Conservation (phyloP, 176 grass and related monocot species). For the Puccinellia tenuiflora region DNA sequence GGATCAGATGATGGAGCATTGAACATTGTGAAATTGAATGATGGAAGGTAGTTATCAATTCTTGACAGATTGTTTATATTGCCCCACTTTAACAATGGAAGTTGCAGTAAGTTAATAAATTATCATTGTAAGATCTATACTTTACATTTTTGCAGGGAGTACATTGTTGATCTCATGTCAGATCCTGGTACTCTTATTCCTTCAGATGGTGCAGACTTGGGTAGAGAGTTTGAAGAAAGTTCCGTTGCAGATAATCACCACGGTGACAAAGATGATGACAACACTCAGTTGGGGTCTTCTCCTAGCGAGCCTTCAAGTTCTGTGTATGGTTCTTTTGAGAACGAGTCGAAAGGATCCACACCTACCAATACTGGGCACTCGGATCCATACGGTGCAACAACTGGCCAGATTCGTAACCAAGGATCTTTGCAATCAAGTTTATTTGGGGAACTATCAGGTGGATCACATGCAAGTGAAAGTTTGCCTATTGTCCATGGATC, state of each 20-base stretch:
- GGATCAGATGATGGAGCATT: slow-evolving; percentile 94
- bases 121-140: not conserved
- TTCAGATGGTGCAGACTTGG: slow-evolving; percentile 61
- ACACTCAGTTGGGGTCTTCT: slow-evolving; percentile 35
- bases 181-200: slow-evolving; percentile 93
- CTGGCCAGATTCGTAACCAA: slow-evolving; percentile 23
- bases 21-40: slow-evolving; percentile 89
- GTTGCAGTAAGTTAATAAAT: slow-evolving; percentile 11
- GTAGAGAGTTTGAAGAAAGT: slow-evolving; percentile 57
- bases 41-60: slow-evolving; percentile 74
- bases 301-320: slow-evolving; percentile 55
- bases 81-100: not conserved
- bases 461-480: slow-evolving; percentile 31
- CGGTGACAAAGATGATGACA: slow-evolving; percentile 38
- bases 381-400: slow-evolving; percentile 23
- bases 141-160: slow-evolving; percentile 62
- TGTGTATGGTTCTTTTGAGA: slow-evolving; percentile 28
- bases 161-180: slow-evolving; percentile 93
- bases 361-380: slow-evolving; percentile 12
- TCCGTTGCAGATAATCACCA: slow-evolving; percentile 35
- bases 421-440: slow-evolving; percentile 36
- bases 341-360: slow-evolving; percentile 33
- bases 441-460: slow-evolving; percentile 28
- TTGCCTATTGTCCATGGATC: slow-evolving; percentile 31
- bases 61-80: not conserved